These are phyloP conservation scores for Delonix regia DNA, from an alignment of 306 rosid genomes.

Conservation along the genomic window DNA sequence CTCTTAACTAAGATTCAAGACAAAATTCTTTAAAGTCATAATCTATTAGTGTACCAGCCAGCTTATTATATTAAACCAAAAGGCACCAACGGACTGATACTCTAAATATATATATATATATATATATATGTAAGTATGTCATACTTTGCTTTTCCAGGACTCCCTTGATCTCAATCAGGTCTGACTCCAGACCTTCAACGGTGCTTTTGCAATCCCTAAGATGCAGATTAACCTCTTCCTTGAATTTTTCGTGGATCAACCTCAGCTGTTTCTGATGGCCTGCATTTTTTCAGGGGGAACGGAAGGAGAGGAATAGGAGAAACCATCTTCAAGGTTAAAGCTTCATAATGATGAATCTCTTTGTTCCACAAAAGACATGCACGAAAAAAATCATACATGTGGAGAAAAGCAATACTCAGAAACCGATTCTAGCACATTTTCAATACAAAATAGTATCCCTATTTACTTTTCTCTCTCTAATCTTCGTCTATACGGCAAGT, in stretches of 20 bases:
- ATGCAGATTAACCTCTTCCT: slow-evolving; percentile 77
- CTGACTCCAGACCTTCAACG: slow-evolving; percentile 67
- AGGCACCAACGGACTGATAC: not conserved
- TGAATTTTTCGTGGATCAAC: slow-evolving; percentile 71
- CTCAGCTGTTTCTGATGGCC: slow-evolving; percentile 74
- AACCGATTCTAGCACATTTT: not conserved
- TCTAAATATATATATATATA: slow-evolving; percentile 5
- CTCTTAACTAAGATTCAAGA: not conserved
- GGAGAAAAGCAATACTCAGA: not conserved
- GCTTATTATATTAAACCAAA: not conserved
- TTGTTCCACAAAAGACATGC: not conserved
- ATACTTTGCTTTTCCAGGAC: slow-evolving; percentile 77
- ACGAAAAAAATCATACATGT: slow-evolving; percentile 21
- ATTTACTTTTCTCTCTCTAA: not conserved
- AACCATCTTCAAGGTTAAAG: not conserved
- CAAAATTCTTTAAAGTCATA: not conserved
- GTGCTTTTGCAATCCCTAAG: slow-evolving; percentile 72
- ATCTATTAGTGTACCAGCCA: not conserved
- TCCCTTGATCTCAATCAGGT: slow-evolving; percentile 74
- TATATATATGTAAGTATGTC: slow-evolving; percentile 30
- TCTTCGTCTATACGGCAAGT: not conserved
- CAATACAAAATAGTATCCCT: not conserved
- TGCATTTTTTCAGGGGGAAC: slow-evolving; percentile 41
- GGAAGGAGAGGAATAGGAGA: slow-evolving; percentile 21
- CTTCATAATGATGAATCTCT: not conserved